These are phyloP conservation scores for Aspergillus sp. DNA, from an alignment of 2,329 filamentous ascomycete genomes.

Conservation along the genomic window DNA sequence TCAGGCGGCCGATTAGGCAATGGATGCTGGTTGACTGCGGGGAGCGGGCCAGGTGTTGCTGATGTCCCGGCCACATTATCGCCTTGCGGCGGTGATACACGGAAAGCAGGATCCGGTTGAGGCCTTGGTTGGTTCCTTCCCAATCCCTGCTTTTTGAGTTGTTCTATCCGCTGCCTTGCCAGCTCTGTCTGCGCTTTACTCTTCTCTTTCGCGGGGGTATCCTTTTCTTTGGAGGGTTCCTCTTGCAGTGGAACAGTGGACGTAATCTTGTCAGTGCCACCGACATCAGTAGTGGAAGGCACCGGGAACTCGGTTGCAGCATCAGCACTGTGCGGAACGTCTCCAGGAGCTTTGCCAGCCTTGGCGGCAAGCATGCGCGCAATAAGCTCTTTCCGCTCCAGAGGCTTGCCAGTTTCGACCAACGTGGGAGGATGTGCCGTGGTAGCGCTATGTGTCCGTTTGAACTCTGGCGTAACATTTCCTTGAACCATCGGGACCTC, in stretches of 20 bases:
- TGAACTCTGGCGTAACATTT: neutral
- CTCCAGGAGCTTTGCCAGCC: conserved; percentile 42
- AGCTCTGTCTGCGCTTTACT: conserved; percentile 63
- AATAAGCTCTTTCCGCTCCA: conserved; percentile 67
- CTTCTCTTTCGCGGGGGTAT: conserved; percentile 32
- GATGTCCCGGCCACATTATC: conserved; percentile 1
- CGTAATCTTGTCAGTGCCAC: conserved; percentile 4
- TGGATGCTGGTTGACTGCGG: conserved; percentile 23
- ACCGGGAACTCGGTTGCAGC: conserved; percentile 8
- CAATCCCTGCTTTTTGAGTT: conserved; percentile 49
- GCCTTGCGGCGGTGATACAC: conserved; percentile 4
- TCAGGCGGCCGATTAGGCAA: conserved; percentile 29
- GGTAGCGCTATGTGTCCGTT: neutral
- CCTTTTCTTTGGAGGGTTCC: conserved; percentile 14
- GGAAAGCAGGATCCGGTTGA: conserved; percentile 6
- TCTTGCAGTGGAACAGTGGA: conserved; percentile 6
- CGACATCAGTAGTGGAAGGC: conserved; percentile 1
- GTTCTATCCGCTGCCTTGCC: conserved; percentile 69
- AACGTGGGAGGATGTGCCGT: conserved; percentile 7
- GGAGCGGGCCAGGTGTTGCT: conserved; percentile 3
- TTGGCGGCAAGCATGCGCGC: conserved; percentile 67
- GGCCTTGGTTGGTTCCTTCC: conserved; percentile 29
- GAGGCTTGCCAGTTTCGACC: conserved; percentile 30
- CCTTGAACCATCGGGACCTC: neutral
- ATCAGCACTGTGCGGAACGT: conserved; percentile 6